Evolutionary conservation across 495 filamentous ascomycete species (phyloP).

Genomic region (Hypoxylon perforatum): DNA sequence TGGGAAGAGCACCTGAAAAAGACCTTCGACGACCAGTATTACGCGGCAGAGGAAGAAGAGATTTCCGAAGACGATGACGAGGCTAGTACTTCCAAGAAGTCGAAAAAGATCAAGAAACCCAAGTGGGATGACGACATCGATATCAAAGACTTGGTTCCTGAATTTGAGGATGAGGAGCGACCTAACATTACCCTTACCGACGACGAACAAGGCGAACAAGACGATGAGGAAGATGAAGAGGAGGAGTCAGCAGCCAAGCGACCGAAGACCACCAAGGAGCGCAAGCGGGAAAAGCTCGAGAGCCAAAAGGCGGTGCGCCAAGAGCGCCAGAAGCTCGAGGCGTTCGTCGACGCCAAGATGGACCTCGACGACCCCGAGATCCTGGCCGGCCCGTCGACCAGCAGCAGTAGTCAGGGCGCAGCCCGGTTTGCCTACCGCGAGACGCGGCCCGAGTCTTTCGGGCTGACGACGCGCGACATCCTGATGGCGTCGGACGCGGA

Average conservation of each 20-base stretch:
- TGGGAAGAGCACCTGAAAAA: constrained; percentile 92
- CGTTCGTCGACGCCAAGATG: constrained; percentile 84
- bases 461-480: constrained; percentile 88
- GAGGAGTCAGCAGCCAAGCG: constrained; percentile 59
- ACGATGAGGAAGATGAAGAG: constrained; percentile 54
- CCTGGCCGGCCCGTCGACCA: constrained; percentile 50
- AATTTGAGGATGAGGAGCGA: constrained; percentile 73
- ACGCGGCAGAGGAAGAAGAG: constrained; percentile 70
- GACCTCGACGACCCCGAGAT: constrained; percentile 73
- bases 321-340: constrained; percentile 84
- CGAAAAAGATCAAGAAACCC: constrained; percentile 80
- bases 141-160: constrained; percentile 89
- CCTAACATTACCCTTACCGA: constrained; percentile 67
- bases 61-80: constrained; percentile 57
- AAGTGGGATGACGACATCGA: constrained; percentile 98
- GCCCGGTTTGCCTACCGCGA: constrained; percentile 87
- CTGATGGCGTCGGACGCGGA: constrained; percentile 87
- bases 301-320: constrained; percentile 79
- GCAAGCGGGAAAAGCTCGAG: constrained; percentile 72
- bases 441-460: constrained; percentile 89
- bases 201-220: constrained; percentile 42
- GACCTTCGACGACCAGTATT: constrained; percentile 89
- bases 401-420: constrained; percentile 19
- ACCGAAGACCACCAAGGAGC: constrained; percentile 72
- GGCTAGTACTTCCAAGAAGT: constrained; percentile 27